Percentiles rank a stretch among this genome's conserved stretches.
Evolutionary conservation across 495 filamentous ascomycete species (phyloP).

Genomic region (Daldinia caldariorum): DNA sequence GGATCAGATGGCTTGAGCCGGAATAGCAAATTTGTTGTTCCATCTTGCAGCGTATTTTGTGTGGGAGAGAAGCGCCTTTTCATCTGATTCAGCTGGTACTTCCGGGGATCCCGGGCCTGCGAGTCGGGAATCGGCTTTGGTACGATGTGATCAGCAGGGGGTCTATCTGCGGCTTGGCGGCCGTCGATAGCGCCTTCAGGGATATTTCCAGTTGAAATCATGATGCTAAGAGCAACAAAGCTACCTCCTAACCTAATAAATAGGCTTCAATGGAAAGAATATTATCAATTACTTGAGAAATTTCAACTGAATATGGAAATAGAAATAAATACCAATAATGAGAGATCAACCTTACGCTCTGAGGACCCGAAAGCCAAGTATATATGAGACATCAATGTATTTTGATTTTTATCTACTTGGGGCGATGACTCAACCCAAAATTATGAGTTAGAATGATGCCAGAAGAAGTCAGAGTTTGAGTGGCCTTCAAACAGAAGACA

Average conservation of each 20-base stretch:
- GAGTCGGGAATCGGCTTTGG: constrained; percentile 71
- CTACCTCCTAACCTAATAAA: no score
- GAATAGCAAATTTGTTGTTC: constrained; percentile 67
- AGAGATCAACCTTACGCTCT: constrained; percentile 12
- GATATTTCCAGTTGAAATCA: constrained; percentile 44
- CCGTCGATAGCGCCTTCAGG: constrained; percentile 41
- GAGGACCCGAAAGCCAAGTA: neutral
- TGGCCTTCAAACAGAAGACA: constrained; percentile 12
- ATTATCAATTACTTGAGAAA: neutral
- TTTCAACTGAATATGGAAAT: neutral
- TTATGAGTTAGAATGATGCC: constrained; percentile 11
- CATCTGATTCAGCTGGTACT: constrained; percentile 81
- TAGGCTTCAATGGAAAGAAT: neutral
- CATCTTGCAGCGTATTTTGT: constrained; percentile 63
- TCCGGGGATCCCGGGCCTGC: constrained; percentile 73
- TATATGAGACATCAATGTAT: constrained; percentile 33
- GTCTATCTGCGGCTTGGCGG: constrained; percentile 54
- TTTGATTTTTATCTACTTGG: constrained; percentile 25
- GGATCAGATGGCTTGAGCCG: constrained; percentile 82
- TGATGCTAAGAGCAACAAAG: constrained; percentile 11
- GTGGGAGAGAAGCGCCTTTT: constrained; percentile 73
- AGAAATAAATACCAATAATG: neutral
- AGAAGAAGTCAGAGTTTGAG: neutral
- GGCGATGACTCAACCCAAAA: constrained; percentile 41
- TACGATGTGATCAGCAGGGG: constrained; percentile 60